Conservation (phyloP, 768 basidiomycete genomes). For the Flagelloscypha sp. region DNA sequence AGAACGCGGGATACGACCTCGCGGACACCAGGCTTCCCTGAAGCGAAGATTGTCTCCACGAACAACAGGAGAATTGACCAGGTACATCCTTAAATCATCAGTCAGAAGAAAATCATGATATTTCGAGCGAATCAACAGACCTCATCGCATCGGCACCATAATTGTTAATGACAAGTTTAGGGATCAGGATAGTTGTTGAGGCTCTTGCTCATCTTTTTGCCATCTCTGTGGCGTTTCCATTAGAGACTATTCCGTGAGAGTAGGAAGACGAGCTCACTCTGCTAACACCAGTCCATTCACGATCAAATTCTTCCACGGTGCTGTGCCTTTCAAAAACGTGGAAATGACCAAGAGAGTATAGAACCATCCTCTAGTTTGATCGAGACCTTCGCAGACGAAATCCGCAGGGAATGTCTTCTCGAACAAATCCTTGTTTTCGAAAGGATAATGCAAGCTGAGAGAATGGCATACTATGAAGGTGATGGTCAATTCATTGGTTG, state of each 20-base stretch:
- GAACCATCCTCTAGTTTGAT: constrained; percentile 99
- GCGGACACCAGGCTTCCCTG: constrained; percentile 94
- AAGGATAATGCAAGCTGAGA: constrained; percentile 96
- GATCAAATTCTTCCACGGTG: constrained; percentile 98
- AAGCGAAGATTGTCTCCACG: constrained; percentile 96
- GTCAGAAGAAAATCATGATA: constrained; percentile 4
- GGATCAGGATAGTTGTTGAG: constrained; percentile 96
- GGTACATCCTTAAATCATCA: constrained; percentile 66
- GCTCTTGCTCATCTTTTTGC: constrained; percentile 99
- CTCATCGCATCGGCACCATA: constrained; percentile 96
- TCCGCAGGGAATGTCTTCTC: constrained; percentile 86
- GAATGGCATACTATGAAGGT: constrained; percentile 81
- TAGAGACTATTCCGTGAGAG: constrained; percentile 2
- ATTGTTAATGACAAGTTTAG: constrained; percentile 74
- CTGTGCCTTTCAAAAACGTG: constrained; percentile 88
- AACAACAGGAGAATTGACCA: constrained; percentile 98
- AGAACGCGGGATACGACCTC: constrained; percentile 96
- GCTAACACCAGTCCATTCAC: constrained; percentile 94
- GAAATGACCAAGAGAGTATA: constrained; percentile 94
- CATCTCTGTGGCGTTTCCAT: constrained; percentile 49
- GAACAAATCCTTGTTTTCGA: constrained; percentile 90
- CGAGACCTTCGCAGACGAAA: constrained; percentile 96
- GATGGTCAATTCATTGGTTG: background rate
- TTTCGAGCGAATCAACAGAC: constrained; percentile 25
- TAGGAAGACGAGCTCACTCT: constrained; percentile 45